phyloP scores from a whole-genome alignment of 176 grass and related monocot genomes.

The Urochloa ruziziensis region DNA sequence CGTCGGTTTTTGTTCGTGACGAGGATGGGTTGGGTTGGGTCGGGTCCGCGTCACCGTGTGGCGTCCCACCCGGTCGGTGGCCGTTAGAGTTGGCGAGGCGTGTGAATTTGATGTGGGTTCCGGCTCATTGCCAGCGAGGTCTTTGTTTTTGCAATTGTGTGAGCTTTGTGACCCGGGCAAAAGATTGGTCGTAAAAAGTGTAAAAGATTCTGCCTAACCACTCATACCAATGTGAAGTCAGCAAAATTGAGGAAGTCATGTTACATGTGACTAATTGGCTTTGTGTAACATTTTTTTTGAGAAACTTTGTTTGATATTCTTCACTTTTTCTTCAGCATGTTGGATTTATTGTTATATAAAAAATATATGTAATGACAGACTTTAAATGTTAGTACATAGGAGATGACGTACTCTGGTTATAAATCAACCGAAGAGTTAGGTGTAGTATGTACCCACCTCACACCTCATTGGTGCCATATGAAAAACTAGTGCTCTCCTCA shows the following conservation, averaged over 20 bases:
- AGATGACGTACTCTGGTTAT: too few relatives aligned
- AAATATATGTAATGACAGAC: too few relatives aligned
- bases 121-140: background rate
- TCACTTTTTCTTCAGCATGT: too few relatives aligned
- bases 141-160: background rate
- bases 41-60: background rate
- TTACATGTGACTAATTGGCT: constrained; percentile 13
- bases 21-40: background rate
- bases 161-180: background rate
- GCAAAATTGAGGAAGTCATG: background rate
- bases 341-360: too few relatives aligned
- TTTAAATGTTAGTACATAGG: too few relatives aligned
- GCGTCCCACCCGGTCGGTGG: constrained; percentile 24
- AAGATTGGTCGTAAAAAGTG: background rate
- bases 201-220: constrained; percentile 14
- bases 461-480: too few relatives aligned
- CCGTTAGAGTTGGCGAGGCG: constrained; percentile 4
- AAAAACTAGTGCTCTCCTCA: too few relatives aligned
- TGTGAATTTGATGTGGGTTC: constrained; percentile 2
- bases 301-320: too few relatives aligned
- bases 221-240: background rate
- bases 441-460: too few relatives aligned
- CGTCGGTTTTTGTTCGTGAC: constrained; percentile 13
- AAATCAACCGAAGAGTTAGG: too few relatives aligned
- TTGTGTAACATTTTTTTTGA: background rate